A percentile compares a stretch with the other conserved stretches of the same genome.
Conservation (phyloP, 768 basidiomycete species). For the Lactifluus hygrophoroides region DNA sequence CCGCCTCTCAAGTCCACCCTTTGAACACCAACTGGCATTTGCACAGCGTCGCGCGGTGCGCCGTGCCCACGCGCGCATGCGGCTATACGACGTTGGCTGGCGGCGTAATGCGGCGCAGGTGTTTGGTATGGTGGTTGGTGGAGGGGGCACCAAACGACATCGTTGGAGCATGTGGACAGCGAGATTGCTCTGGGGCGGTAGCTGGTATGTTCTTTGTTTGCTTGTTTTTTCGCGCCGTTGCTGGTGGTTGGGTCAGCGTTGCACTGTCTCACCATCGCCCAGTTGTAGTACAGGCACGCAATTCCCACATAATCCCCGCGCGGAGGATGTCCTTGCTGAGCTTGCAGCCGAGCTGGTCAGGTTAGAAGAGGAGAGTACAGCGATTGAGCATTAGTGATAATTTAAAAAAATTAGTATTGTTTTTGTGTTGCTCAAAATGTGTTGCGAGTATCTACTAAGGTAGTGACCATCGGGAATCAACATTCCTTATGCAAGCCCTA, state of each 20-base stretch:
- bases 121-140: conserved; percentile 33
- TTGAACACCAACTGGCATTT: conserved; percentile 62
- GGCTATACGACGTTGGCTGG: conserved; percentile 69
- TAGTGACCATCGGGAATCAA: too few species aligned
- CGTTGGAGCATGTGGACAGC: conserved; percentile 44
- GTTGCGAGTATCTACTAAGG: too few species aligned
- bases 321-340: conserved; percentile 57
- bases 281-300: conserved; percentile 55
- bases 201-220: conserved; percentile 39
- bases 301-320: conserved; percentile 60
- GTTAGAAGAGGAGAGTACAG: conserved; percentile 29
- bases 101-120: conserved; percentile 60
- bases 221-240: not conserved
- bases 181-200: conserved; percentile 52
- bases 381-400: not conserved
- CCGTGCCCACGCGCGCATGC: conserved; percentile 51
- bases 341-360: conserved; percentile 56
- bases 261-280: too few species aligned
- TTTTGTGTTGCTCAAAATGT: too few species aligned
- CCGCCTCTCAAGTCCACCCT: conserved; percentile 55
- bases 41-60: conserved; percentile 57
- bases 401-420: too few species aligned
- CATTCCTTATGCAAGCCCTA: too few species aligned
- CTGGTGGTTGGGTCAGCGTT: not conserved
- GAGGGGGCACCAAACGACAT: not conserved